Base-by-base conservation (phyloP, 352 stramenopile genomes). In the Phytophthora nicotianae region DNA sequence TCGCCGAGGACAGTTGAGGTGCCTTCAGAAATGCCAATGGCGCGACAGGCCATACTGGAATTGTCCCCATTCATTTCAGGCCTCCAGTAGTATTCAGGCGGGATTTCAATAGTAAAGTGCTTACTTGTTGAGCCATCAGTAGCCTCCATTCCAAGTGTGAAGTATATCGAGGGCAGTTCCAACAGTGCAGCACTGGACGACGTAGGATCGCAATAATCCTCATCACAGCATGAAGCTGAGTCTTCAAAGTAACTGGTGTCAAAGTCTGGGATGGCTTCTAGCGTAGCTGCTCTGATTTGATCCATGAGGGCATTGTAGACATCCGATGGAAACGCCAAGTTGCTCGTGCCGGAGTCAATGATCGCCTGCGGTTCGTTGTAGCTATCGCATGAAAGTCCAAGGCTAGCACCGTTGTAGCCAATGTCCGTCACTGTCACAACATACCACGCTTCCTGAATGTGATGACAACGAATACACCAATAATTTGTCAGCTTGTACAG, bases 351-450 rank as follows among this genome's bases (percentile, higher is more conserved):
- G 2, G 84, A 92, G 56, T 95, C 86, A 10, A 95, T 61, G 50
- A 95, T 93, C 9, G 86, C 81, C 67, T 94, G 65, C 19, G 86
- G 86, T 0, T 86, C 68, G 50, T 95, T 95, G 57, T 90, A 91
- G 8, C 73, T 80, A 11, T 75, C 67, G 62, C 86, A 95, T 3
- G 74, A 65, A 6, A 93, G 49, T 1, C 74, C 78, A 4, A 93
- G 68, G 24, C 81, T 90, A 7, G 74, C 77, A 16, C 71, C 74
- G 43, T 81, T 68, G 29, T 86, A 91, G 21, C 81, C 86, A 41
- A 95, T 74, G 51, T 91, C 84, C 6, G 85, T 80, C 29, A 95
- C 76, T 29, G 77, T 76, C n/a, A 92, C 74, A 52, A 91, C 78
- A 62, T 88, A 95, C 86, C 86, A 95, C 14, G 81, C 79, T 76